A percentile compares a stretch with the other conserved stretches of the same genome.
These are phyloP conservation scores for Aspergillus viridinutans DNA, from an alignment of 2,329 filamentous ascomycete genomes.

Conservation along the genomic window DNA sequence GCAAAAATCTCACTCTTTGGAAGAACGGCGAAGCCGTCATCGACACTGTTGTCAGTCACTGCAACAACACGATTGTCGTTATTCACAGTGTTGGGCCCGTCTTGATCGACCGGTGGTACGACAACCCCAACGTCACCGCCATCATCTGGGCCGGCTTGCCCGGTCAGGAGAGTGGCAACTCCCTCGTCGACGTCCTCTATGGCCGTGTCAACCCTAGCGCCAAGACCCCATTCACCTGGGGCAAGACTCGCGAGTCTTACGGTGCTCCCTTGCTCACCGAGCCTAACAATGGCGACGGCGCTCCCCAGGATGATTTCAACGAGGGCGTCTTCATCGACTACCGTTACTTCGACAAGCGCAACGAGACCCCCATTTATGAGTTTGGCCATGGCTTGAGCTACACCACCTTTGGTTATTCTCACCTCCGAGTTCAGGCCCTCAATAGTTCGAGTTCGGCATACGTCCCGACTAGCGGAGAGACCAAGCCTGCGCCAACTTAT, in stretches of 20 bases:
- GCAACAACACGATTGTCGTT: slow-evolving; percentile 87
- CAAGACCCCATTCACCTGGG: slow-evolving; percentile 61
- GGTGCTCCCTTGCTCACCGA: slow-evolving; percentile 54
- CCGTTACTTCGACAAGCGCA: slow-evolving; percentile 50
- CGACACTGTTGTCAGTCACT: slow-evolving; percentile 69
- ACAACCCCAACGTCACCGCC: slow-evolving; percentile 65
- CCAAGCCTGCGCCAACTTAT: slow-evolving; percentile 50
- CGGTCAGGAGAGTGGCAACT: slow-evolving; percentile 71
- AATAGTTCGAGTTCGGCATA: slow-evolving; percentile 47
- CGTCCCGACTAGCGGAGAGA: slow-evolving; percentile 50
- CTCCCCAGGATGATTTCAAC: slow-evolving; percentile 57
- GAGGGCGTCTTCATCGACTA: slow-evolving; percentile 60
- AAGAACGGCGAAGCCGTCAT: slow-evolving; percentile 74
- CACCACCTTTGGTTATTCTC: slow-evolving; percentile 60
- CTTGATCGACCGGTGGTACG: slow-evolving; percentile 60
- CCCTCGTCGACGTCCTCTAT: slow-evolving; percentile 69
- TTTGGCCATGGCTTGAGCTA: slow-evolving; percentile 61
- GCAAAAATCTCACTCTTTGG: slow-evolving; percentile 92
- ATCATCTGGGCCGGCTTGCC: slow-evolving; percentile 73
- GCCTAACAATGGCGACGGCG: slow-evolving; percentile 53
- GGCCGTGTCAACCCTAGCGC: slow-evolving; percentile 61
- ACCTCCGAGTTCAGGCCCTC: slow-evolving; percentile 48
- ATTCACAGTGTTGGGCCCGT: slow-evolving; percentile 83
- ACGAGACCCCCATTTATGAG: slow-evolving; percentile 56
- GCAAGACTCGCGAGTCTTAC: slow-evolving; percentile 50